Conservation (phyloP, 495 filamentous ascomycete genomes). For the Letharia lupina region DNA sequence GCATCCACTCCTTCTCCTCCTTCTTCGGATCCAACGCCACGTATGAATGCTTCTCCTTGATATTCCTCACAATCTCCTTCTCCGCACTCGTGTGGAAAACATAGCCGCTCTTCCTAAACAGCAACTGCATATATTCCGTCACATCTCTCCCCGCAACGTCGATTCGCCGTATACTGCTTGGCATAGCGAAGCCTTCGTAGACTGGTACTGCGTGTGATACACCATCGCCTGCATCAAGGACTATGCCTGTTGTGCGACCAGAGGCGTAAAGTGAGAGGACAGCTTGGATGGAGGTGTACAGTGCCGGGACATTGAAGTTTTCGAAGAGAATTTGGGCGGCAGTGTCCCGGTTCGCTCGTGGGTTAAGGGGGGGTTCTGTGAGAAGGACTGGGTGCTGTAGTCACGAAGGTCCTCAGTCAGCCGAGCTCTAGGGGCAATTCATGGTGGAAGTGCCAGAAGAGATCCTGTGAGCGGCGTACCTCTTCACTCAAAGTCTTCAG, state of each 20-base stretch:
- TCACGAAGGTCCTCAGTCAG: conserved; percentile 2
- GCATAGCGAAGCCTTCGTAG: conserved; percentile 96
- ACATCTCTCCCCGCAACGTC: conserved; percentile 98
- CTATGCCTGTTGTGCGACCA: conserved; percentile 91
- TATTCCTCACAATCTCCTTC: conserved; percentile 92
- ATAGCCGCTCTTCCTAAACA: conserved; percentile 86
- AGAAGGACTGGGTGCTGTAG: conserved; percentile 84
- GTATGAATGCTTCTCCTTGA: conserved; percentile 93
- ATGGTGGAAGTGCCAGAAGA: not conserved
- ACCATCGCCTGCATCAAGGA: conserved; percentile 90
- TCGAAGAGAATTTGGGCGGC: conserved; percentile 98
- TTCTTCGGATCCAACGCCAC: conserved; percentile 84
- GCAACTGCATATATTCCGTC: conserved; percentile 86
- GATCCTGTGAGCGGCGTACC: conserved; percentile 37
- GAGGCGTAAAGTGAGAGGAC: conserved; percentile 94
- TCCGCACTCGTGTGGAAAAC: conserved; percentile 96
- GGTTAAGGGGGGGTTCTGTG: conserved; percentile 95
- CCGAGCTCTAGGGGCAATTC: not conserved
- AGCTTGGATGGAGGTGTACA: conserved; percentile 96
- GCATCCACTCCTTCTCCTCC: conserved; percentile 93
- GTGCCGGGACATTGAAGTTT: conserved; percentile 94
- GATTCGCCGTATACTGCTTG: conserved; percentile 85
- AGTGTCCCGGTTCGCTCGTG: conserved; percentile 88
- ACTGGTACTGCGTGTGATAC: conserved; percentile 97
- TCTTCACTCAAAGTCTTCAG: conserved; percentile 96